Conservation (phyloP, 352 stramenopile species). For the Phytophthora megakarya region DNA sequence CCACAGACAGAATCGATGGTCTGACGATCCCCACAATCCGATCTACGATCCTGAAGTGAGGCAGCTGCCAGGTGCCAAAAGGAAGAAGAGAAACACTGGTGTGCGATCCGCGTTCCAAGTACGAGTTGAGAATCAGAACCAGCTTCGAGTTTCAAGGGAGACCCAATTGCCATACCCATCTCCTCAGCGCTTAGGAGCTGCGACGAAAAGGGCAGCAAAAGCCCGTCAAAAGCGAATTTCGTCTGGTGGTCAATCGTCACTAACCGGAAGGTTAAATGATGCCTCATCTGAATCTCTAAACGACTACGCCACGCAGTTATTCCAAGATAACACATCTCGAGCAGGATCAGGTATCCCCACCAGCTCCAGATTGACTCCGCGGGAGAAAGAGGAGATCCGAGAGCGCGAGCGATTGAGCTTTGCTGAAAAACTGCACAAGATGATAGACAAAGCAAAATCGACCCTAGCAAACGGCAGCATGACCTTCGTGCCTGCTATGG, state of each 20-base stretch:
- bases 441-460: constrained; percentile 87
- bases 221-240: constrained; percentile 31
- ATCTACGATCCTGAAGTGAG: constrained; percentile 11
- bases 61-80: constrained; percentile 26
- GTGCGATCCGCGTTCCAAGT: constrained; percentile 41
- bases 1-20: constrained; percentile 15
- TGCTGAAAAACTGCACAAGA: constrained; percentile 86
- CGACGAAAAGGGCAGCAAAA: constrained; percentile 36
- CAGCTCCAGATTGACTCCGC: constrained; percentile 25
- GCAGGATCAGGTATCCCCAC: constrained; percentile 1
- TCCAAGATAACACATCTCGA: constrained; percentile 45
- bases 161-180: constrained; percentile 34
- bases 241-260: constrained; percentile 1
- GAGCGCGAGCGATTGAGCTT: constrained; percentile 77
- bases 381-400: constrained; percentile 45
- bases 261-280: constrained; percentile 17
- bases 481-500: constrained; percentile 2
- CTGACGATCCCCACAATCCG: constrained; percentile 13
- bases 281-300: constrained; percentile 63
- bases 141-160: constrained; percentile 46
- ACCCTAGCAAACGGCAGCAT: constrained; percentile 48
- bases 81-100: constrained; percentile 40
- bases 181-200: constrained; percentile 31
- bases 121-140: constrained; percentile 46
- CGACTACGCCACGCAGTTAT: constrained; percentile 70